Percentiles rank a stretch among this genome's conserved stretches.
phyloP scores from a whole-genome alignment of 2,329 filamentous ascomycete genomes.

The Claviceps purpurea region DNA sequence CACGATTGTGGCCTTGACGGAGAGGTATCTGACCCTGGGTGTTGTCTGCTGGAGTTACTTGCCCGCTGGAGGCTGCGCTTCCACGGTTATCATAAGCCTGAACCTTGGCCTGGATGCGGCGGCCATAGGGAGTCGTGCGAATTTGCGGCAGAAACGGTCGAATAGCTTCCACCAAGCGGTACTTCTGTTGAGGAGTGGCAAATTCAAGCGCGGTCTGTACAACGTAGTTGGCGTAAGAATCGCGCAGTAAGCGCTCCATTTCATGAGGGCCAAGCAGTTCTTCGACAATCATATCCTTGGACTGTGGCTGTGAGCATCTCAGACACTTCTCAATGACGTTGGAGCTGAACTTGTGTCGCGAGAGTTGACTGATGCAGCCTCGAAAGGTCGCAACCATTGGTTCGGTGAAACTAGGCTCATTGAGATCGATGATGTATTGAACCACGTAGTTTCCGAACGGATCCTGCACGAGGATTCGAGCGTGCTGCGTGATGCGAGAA shows the following conservation, averaged over 20 bases:
- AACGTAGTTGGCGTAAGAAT: conserved; percentile 95
- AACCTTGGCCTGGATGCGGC: conserved; percentile 86
- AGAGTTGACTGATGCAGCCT: conserved; percentile 56
- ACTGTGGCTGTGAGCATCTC: conserved; percentile 63
- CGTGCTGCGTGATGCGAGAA: conserved; percentile 72
- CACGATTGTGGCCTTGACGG: conserved; percentile 29
- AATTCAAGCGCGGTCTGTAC: conserved; percentile 92
- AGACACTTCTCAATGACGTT: conserved; percentile 97
- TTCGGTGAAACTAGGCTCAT: conserved; percentile 76
- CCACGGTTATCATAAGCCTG: conserved; percentile 41
- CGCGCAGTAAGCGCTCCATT: conserved; percentile 77
- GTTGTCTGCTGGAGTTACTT: conserved; percentile 38
- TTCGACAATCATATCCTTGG: conserved; percentile 69
- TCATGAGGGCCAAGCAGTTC: conserved; percentile 65
- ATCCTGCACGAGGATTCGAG: conserved; percentile 83
- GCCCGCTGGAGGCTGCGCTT: conserved; percentile 30
- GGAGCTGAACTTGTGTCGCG: conserved; percentile 97
- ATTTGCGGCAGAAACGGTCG: conserved; percentile 75
- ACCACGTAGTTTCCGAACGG: conserved; percentile 98
- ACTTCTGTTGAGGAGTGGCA: conserved; percentile 59
- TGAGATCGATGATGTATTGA: conserved; percentile 94
- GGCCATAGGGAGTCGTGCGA: conserved; percentile 83
- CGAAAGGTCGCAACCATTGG: conserved; percentile 74
- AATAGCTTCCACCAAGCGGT: conserved; percentile 67
- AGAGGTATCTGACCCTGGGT: conserved; percentile 41